Evolutionary conservation across 257 asterid genomes (phyloP).

Genomic region (Solanum pinnatisectum): DNA sequence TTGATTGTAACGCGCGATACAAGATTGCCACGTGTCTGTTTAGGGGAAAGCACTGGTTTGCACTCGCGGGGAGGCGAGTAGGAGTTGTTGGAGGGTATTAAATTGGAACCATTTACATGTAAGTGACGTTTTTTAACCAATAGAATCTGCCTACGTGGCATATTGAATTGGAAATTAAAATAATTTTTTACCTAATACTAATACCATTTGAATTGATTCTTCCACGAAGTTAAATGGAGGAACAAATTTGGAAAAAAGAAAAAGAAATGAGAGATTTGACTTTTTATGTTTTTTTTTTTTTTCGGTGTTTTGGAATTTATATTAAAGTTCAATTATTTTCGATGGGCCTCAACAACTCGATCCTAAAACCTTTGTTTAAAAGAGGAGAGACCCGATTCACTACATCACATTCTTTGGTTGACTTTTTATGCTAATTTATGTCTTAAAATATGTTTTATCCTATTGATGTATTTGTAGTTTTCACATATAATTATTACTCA

Average conservation of each 20-base stretch:
- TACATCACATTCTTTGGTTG: fast-evolving
- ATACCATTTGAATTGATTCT: neutral
- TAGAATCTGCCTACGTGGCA: neutral
- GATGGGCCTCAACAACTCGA: fast-evolving
- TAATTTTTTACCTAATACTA: neutral
- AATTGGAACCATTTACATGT: neutral
- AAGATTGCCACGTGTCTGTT: neutral
- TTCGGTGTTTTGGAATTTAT: too few relatives aligned
- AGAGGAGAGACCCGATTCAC: too few relatives aligned
- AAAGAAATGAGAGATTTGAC: neutral
- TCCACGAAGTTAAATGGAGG: neutral
- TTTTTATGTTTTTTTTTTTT: too few relatives aligned
- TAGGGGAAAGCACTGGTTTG: neutral
- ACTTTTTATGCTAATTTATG: neutral
- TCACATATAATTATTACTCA: too few relatives aligned
- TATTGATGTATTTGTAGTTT: fast-evolving
- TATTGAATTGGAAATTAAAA: neutral
- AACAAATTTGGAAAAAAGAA: neutral
- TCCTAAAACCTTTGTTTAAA: fast-evolving
- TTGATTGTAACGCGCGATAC: fast-evolving
- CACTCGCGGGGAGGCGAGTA: neutral
- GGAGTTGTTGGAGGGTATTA: neutral
- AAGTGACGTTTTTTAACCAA: conserved; percentile 11
- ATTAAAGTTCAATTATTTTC: too few relatives aligned
- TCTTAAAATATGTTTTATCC: too few relatives aligned